Evolutionary conservation across 2,329 filamentous ascomycete species (phyloP), one percentile per base, ranked within the genome.

Genomic region (Fusarium neocosmosporiellum): DNA sequence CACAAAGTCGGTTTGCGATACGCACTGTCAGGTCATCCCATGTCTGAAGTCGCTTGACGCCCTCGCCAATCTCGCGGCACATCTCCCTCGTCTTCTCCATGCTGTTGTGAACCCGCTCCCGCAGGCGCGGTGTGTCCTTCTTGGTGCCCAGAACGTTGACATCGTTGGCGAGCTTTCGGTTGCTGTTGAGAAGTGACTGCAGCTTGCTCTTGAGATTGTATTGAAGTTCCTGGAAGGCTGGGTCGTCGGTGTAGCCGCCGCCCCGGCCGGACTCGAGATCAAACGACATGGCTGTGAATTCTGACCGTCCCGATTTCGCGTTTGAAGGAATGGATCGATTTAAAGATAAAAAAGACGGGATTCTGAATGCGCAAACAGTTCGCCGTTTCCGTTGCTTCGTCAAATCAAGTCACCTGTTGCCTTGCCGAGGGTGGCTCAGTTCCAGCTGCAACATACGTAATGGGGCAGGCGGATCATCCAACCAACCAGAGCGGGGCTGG

Each of bases 41-140:
- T 43, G 89, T 89, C 81, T 97, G 93, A 54, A 98, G 89, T 83
- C 93, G 95, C 90, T 98, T 98, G 73, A 99, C 88, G 7, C 95
- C 95, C 78, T 98, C 95, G 74, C 94, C 96, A 69, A 97, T 93
- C 64, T 96, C 93, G 83, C 96, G 95, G 87, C 98, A 98, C 65
- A 92, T 90, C 65, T 92, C 89, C 65, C 94, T 91, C 34, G 95
- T 95, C 84, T 98, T 95, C 74, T 97, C 94, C 63, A 98, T 89
- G 11, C 95, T 87, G 77, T 93, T 92, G 80, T 96, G 94, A 29
- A 99, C 94, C 75, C 96, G 89, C 84, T 99, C 96, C 59, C 96
- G 91, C 70, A 98, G 92, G 59, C 95, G 91, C 70, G 96, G 93
- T 5, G 95, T 98, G 82, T 99, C 96, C 69, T 95, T 92, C 82